A percentile compares a stretch with the other conserved stretches of the same genome.
These are phyloP conservation scores for Linanthus parryae DNA, from an alignment of 148 eudicot species.

Conservation along the genomic window DNA sequence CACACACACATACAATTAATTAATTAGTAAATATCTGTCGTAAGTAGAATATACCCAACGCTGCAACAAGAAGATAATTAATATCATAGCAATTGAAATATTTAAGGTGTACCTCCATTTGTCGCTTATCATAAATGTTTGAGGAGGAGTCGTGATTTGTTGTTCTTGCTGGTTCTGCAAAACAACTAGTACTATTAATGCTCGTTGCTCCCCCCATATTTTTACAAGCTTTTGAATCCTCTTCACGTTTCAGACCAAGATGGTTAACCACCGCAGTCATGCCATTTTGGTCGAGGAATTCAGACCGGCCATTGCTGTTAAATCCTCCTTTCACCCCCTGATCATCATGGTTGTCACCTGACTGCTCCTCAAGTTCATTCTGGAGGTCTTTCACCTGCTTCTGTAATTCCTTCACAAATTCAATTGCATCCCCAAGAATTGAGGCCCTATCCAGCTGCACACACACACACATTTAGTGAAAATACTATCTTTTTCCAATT, in stretches of 20 bases:
- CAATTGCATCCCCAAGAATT: slow-evolving; percentile 88
- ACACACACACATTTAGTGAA: neutral
- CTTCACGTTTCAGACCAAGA: slow-evolving; percentile 18
- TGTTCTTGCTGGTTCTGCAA: too few relatives aligned
- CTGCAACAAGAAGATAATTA: neutral
- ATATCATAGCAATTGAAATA: neutral
- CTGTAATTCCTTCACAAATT: slow-evolving; percentile 72
- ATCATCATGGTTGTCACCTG: slow-evolving; percentile 56
- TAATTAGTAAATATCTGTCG: neutral
- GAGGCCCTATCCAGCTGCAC: slow-evolving; percentile 84
- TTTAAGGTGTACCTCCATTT: slow-evolving; percentile 82
- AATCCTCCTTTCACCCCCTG: slow-evolving; percentile 8
- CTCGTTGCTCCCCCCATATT: too few relatives aligned
- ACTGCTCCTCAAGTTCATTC: slow-evolving; percentile 62
- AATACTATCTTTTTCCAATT: neutral
- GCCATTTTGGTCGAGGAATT: slow-evolving; percentile 23
- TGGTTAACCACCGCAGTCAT: neutral
- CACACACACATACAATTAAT: neutral
- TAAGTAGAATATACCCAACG: neutral
- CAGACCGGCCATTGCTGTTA: slow-evolving; percentile 9
- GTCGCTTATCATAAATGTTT: slow-evolving; percentile 51
- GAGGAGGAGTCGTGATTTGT: slow-evolving; percentile 29
- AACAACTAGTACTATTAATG: too few relatives aligned
- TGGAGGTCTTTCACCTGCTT: slow-evolving; percentile 64
- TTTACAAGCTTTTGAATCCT: slow-evolving; percentile 21